Base-by-base conservation (phyloP, 169 alveolate species). In the Cystoisospora suis region DNA sequence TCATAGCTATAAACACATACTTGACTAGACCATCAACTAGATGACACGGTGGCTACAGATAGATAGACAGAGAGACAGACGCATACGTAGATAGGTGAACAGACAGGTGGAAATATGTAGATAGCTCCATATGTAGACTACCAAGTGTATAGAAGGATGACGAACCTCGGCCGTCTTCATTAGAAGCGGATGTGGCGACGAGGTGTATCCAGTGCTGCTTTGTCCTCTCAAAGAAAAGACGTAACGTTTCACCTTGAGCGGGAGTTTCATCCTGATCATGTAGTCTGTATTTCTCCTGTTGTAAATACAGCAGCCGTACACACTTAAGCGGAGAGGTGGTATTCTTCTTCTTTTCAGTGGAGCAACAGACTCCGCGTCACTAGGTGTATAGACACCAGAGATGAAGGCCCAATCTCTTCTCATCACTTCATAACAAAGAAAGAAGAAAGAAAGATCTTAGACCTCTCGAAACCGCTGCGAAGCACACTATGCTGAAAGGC, bases 211-310 rank as follows among this genome's bases (percentile, higher is more conserved):
- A 96, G 75, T 93, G 77, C 20, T 79, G 79, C 79, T 91, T 94
- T 83, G 97, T 96, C 75, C 97, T 93, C 70, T 85, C 93, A 61
- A 96, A 96, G 69, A 96, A 96, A 49, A 89, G 91, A 61, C 96
- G 91, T 75, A 96, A 70, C 49, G 93, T 91, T 81, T 96, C 97
- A 61, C 92, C 91, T 38, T 86, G 40, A 17, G 79, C 86, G 27
- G 96, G 96, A 17, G 95, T 93, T 32, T 75, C 88, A 65, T 65
- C 47, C 32, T 58, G 72, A 72, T 94, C 95, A 88, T 94, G 93
- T 58, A 94, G 89, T 45, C 87, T 79, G 59, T 34, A 86, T 58
- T 56, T 45, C 85, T 86, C 92, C 94, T 81, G 89, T 81, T 17
- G 83, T 38, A 72, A 72, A 9, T 12, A 23, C 23, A 72, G n/a